phyloP scores from a whole-genome alignment of 2,329 filamentous ascomycete genomes.

The Tolypocladium tropicale region DNA sequence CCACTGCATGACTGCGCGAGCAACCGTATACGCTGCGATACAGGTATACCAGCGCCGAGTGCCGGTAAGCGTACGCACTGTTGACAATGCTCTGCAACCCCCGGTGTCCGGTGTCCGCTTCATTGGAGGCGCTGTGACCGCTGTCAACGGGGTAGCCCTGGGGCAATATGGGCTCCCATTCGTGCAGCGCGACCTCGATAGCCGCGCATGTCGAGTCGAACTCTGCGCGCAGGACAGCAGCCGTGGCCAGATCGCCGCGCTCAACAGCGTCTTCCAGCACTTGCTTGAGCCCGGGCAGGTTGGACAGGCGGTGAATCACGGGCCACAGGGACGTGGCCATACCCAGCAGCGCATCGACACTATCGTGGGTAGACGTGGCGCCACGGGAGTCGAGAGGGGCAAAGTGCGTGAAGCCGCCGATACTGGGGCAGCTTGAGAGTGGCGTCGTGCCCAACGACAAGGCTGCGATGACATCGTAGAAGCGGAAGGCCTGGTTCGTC shows the following conservation, averaged over 20 bases:
- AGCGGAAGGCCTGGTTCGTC: conserved; percentile 45
- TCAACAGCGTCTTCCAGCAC: conserved; percentile 36
- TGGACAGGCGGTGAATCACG: conserved; percentile 50
- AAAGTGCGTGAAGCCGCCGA: conserved; percentile 34
- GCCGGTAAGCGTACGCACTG: conserved; percentile 50
- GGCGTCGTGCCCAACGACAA: conserved; percentile 50
- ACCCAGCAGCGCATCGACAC: conserved; percentile 49
- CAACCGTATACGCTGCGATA: conserved; percentile 43
- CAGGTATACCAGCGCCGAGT: conserved; percentile 47
- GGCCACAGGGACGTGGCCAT: conserved; percentile 55
- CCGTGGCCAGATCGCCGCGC: conserved; percentile 30
- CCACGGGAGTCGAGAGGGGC: conserved; percentile 33
- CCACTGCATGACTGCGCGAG: conserved; percentile 33
- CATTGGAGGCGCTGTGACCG: neutral
- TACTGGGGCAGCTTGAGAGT: conserved; percentile 38
- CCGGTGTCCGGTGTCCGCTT: conserved; percentile 20
- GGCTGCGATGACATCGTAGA: conserved; percentile 56
- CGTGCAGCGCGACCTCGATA: conserved; percentile 43
- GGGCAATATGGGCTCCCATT: conserved; percentile 44
- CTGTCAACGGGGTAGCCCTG: conserved; percentile 14
- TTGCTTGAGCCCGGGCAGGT: conserved; percentile 40
- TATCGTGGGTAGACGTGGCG: conserved; percentile 35
- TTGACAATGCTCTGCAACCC: conserved; percentile 44
- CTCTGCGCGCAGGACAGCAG: conserved; percentile 37
- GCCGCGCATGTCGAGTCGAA: conserved; percentile 41